Conservation (phyloP, 345 rosid genomes). For the Rhodomyrtus tomentosa region DNA sequence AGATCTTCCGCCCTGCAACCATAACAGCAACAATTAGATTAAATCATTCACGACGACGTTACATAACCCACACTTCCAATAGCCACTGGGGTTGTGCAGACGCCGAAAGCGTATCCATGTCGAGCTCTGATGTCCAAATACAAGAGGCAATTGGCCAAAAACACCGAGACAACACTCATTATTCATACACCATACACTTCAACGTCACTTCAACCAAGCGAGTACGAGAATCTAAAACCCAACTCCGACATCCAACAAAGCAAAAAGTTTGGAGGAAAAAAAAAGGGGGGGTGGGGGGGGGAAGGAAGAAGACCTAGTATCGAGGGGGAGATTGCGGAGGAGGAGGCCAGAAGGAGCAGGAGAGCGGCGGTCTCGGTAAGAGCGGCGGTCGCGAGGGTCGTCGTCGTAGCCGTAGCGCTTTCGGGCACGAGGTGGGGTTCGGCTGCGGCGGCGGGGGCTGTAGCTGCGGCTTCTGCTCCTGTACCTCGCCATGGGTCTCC, state of each 20-base stretch:
- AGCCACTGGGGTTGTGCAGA: background rate
- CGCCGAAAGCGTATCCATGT: background rate
- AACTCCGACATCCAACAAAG: background rate
- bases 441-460: slow-evolving; percentile 69
- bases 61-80: background rate
- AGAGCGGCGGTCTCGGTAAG: slow-evolving; percentile 64
- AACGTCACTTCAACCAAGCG: background rate
- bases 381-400: slow-evolving; percentile 35
- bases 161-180: background rate
- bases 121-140: background rate
- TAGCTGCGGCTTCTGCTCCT: slow-evolving; percentile 74
- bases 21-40: background rate
- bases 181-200: background rate
- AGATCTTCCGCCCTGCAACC: slow-evolving; percentile 74
- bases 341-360: slow-evolving; percentile 87
- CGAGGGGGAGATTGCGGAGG: slow-evolving; percentile 88
- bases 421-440: slow-evolving; percentile 45
- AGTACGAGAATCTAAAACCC: background rate
- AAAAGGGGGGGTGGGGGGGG: too few relatives aligned
- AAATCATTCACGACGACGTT: background rate
- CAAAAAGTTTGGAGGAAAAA: background rate
- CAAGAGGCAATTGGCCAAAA: background rate
- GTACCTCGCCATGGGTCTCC: slow-evolving; percentile 40
- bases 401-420: slow-evolving; percentile 62
- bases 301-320: slow-evolving; percentile 55